These are phyloP conservation scores for Tetragonia tetragonoides DNA, from an alignment of 148 eudicot species.

Conservation along the genomic window DNA sequence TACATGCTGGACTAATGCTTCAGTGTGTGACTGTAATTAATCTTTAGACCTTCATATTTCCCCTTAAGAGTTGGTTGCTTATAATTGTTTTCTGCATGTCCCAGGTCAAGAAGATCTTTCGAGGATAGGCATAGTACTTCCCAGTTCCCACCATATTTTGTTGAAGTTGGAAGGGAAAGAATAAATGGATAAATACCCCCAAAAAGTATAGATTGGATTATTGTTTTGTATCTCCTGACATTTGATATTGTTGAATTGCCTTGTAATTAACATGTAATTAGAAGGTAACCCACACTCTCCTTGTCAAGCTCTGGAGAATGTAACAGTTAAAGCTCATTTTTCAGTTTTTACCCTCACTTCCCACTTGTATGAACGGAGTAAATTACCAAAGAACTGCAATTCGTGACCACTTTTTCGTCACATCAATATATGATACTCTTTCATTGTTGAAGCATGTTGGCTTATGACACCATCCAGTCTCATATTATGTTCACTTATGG, in stretches of 20 bases:
- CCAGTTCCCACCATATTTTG: neutral
- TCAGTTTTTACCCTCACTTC: neutral
- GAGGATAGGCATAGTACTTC: constrained; percentile 7
- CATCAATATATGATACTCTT: neutral
- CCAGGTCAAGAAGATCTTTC: constrained; percentile 62
- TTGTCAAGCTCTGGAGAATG: neutral
- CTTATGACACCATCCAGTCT: neutral
- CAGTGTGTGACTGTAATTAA: too few species aligned
- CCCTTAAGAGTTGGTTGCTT: neutral
- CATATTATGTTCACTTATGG: neutral
- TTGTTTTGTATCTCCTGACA: constrained; percentile 11
- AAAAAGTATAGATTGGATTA: neutral
- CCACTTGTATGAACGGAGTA: neutral
- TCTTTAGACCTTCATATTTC: neutral
- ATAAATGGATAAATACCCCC: neutral
- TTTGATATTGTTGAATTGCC: neutral
- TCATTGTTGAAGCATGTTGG: neutral
- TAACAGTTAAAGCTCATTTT: neutral
- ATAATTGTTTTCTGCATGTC: constrained; percentile 20
- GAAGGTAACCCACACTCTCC: neutral
- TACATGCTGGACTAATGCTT: too few species aligned
- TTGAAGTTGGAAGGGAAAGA: constrained; percentile 6
- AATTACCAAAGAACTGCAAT: neutral
- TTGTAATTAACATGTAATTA: constrained; percentile 19
- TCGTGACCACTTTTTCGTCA: neutral